A percentile compares a stretch with the other conserved stretches of the same genome.
Conservation (phyloP, 2,329 filamentous ascomycete species). For the Dothideomycetidae sp. region DNA sequence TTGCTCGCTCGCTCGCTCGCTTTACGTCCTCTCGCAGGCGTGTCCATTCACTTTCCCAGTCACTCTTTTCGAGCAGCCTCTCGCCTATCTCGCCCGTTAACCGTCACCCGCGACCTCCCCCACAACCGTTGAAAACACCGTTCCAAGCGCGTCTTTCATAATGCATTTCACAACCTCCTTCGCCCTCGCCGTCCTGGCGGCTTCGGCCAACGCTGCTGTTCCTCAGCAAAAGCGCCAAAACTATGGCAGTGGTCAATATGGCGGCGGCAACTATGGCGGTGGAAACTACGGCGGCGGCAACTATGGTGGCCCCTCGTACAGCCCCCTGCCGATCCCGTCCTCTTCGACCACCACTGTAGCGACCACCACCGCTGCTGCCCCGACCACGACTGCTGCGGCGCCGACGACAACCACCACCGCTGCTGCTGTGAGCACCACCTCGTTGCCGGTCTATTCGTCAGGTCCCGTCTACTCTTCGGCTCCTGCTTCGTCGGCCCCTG, state of each 20-base stretch:
- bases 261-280: conserved; percentile 2
- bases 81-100: conserved; percentile 3
- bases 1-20: conserved; percentile 2
- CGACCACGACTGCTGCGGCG: conserved; percentile 11
- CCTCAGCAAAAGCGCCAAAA: conserved; percentile 10
- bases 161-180: conserved; percentile 13
- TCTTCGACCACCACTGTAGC: conserved; percentile 6
- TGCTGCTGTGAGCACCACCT: conserved; percentile 7
- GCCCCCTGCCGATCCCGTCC: conserved; percentile 1
- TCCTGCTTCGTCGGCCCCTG: conserved; percentile 7
- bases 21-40: conserved; percentile 7
- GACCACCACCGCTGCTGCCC: conserved; percentile 8
- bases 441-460: conserved; percentile 7
- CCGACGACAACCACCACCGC: conserved; percentile 7
- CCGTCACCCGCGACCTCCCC: conserved; percentile 8
- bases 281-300: neutral
- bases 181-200: conserved; percentile 11
- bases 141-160: conserved; percentile 4
- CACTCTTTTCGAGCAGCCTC: conserved; percentile 8
- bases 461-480: conserved; percentile 5
- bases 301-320: conserved; percentile 3
- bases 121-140: conserved; percentile 5
- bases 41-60: conserved; percentile 12
- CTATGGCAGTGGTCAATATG: conserved; percentile 8
- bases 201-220: conserved; percentile 10